Evolutionary conservation across 352 stramenopile genomes (phyloP).

Genomic region (Phytophthora litchii): DNA sequence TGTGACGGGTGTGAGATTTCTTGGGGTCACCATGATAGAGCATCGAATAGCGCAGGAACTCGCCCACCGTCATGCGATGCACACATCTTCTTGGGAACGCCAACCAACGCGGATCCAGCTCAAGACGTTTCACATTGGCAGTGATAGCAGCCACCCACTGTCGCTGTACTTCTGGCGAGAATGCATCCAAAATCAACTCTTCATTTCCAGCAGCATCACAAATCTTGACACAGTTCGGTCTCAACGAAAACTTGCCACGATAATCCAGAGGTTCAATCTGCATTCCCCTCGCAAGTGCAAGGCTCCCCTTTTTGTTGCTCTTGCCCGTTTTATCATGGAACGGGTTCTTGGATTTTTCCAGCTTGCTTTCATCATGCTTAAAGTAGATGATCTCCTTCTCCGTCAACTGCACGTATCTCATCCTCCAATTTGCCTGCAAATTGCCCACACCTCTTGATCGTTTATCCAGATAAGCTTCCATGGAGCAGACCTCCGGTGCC

Average conservation of each 20-base stretch:
- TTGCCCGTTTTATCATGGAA: conserved; percentile 62
- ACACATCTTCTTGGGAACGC: conserved; percentile 57
- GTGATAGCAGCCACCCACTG: conserved; percentile 68
- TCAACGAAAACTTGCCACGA: conserved; percentile 63
- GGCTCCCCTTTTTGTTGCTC: conserved; percentile 50
- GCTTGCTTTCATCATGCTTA: conserved; percentile 67
- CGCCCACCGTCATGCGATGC: conserved; percentile 54
- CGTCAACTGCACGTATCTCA: conserved; percentile 59
- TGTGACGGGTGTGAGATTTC: conserved; percentile 27
- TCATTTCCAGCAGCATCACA: conserved; percentile 44
- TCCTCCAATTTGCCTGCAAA: conserved; percentile 78
- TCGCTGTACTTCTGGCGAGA: conserved; percentile 55
- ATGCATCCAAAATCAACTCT: conserved; percentile 67
- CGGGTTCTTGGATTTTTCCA: conserved; percentile 54
- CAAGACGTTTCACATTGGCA: conserved; percentile 69
- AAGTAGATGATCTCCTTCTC: conserved; percentile 58
- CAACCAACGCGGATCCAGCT: conserved; percentile 62
- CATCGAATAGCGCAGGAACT: conserved; percentile 68
- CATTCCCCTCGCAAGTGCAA: conserved; percentile 46
- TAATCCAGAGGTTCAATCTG: conserved; percentile 58
- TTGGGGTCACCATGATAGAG: conserved; percentile 59
- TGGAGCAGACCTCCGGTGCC: conserved; percentile 42
- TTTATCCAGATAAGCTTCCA: conserved; percentile 66
- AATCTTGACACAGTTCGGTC: conserved; percentile 70
- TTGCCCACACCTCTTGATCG: conserved; percentile 48